These are phyloP conservation scores for Priceomyces fermenticarens DNA, from an alignment of 805 yeast species.

Conservation along the genomic window DNA sequence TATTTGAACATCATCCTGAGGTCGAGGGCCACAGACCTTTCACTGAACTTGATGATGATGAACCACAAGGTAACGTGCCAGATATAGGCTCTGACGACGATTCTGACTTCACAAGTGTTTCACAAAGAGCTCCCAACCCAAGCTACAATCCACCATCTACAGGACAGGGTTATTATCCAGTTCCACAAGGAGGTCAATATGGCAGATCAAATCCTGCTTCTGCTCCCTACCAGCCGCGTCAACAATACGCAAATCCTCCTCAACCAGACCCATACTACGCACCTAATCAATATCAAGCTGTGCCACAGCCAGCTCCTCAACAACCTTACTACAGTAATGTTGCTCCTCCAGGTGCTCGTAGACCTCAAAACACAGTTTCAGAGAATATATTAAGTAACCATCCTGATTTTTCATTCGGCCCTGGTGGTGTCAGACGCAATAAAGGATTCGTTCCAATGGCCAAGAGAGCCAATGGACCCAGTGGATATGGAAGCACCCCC, in stretches of 20 bases:
- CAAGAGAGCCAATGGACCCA: constrained; percentile 9
- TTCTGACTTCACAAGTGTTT: constrained; percentile 75
- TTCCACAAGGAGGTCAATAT: no score
- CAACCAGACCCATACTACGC: constrained; percentile 2
- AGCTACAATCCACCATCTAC: constrained; percentile 12
- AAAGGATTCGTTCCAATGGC: constrained; percentile 21
- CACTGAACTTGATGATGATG: constrained; percentile 35
- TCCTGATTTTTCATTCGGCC: constrained; percentile 37
- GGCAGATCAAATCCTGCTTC: no score
- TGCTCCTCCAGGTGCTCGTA: constrained; percentile 4
- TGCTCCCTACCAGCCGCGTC: no score
- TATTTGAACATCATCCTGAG: constrained; percentile 43
- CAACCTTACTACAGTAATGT: constrained; percentile 4
- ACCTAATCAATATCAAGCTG: constrained; percentile 11
- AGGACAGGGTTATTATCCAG: no score
- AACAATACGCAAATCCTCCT: no score
- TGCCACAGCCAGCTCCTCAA: constrained; percentile 4
- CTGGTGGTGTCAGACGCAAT: constrained; percentile 15
- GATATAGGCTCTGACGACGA: constrained; percentile 37
- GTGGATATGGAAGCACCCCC: constrained; percentile 1
- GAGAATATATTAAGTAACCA: constrained; percentile 37
- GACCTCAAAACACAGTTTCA: constrained; percentile 27
- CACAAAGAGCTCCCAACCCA: constrained; percentile 73
- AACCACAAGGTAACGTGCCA: constrained; percentile 6
- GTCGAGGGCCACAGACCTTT: constrained; percentile 47